Evolutionary conservation across 495 filamentous ascomycete species (phyloP), one percentile per base, ranked within the genome.

Genomic region (Penicillium nucicola): DNA sequence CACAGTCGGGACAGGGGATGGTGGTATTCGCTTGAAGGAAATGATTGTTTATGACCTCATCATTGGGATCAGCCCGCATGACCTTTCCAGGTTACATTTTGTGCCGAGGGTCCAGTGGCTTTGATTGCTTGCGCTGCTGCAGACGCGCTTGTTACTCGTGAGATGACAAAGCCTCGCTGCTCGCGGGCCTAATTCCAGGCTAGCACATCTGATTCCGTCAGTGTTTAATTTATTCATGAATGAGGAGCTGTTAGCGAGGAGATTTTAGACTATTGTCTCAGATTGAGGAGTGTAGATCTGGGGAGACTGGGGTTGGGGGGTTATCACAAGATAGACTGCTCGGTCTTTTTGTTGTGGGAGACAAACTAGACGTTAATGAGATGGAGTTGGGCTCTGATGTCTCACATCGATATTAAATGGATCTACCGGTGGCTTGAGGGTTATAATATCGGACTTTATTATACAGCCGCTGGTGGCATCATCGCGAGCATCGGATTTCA

Each of bases 61-160:
- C 19, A 32, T 42, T 57, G 11, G 38, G 42, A 23, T 25, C 25
- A 28, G 39, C 14, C 7, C 46, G n/a, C 50, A 20, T 55, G 51
- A n/a, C 69, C 66, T 42, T 68, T 68, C 7, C 7, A 45, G 17
- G 7, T 23, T 11, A 57, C 20, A 42, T 12, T 37, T 43, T 13
- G 31, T 36, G 19, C 39, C 39, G 18, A 30, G 33, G 33, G 19
- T 5, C 44, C 14, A 25, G 32, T 35, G 15, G 14, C 14, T 33
- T 13, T 14, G 20, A 30, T 18, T 9, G 32, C 19, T 14, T 5
- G 20, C 32, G 17, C 45, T 12, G 15, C 25, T 4, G 8, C 32
- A 48, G 6, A 31, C 28, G 36, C 20, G 43, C 31, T 31, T 37
- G 30, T 30, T 37, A 39, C 32, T 46, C 8, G 25, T 5, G 20